Base-by-base conservation (phyloP, 768 basidiomycete species). In the Suillus luteus region DNA sequence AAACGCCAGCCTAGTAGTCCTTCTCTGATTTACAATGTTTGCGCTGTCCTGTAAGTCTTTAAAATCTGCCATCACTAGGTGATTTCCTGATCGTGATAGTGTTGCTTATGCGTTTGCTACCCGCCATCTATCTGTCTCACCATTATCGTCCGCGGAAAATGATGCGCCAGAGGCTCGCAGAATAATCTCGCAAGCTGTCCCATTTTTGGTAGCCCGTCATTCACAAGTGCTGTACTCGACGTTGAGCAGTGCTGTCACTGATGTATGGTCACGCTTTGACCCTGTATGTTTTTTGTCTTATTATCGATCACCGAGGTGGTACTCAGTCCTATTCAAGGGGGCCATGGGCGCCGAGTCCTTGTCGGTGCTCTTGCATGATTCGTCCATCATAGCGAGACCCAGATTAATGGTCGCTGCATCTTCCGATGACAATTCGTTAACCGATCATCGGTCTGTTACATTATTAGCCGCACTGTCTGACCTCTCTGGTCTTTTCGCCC, bases 21-120 rank as follows among this genome's bases (percentile, higher is more conserved):
- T 6, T 73, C 82, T 0, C 76, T 94, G 15, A 68, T 88, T 2
- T 92, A 90, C 69, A 95, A 95, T 64, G 76, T 92, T 35, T 82
- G 82, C 44, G 85, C 86, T 9, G 74, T 92, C 31, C 81, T 83
- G 93, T 93, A 71, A 52, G 91, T 80, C 35, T 19, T 15, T 12
- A 55, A 24, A 37, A 2, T 31, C 55, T 51, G 48, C 41, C 8
- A 48, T 48, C 62, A 62, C 37, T 55, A 31, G 11, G 24, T 35
- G 22, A 31, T 46, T 10, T 64, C 55, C 33, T 58, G 27, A 58
- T 58, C 10, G 38, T 6, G 44, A 49, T 62, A 93, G 92, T 60
- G 76, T 93, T 58, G 82, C 87, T 10, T 95, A 94, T 71, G 80
- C 85, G 2, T 92, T 87, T 68, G 76, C 78, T 17, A 86, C 86